Evolutionary conservation across 2,329 filamentous ascomycete species (phyloP).

Genomic region (Penicillium sp.): DNA sequence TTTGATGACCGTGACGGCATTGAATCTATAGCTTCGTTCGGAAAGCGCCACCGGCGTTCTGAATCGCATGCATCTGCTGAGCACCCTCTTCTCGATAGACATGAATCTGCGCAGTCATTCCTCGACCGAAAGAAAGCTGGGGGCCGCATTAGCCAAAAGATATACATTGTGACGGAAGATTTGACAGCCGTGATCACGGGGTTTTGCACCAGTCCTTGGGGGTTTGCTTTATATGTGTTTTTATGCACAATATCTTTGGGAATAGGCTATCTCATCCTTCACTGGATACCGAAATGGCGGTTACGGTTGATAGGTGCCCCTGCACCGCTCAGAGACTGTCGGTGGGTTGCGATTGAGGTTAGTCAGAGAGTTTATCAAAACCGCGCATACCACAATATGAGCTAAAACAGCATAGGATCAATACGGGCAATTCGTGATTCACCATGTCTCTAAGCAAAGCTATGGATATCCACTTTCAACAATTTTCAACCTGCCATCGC

Average conservation of each 20-base stretch:
- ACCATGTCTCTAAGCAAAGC: conserved; percentile 58
- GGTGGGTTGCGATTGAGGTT: conserved; percentile 89
- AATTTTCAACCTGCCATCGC: conserved; percentile 50
- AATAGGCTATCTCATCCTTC: conserved; percentile 75
- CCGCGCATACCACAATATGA: neutral
- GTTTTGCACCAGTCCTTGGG: conserved; percentile 71
- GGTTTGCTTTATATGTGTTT: conserved; percentile 64
- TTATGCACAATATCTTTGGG: conserved; percentile 72
- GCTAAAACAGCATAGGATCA: conserved; percentile 61
- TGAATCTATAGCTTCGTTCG: conserved; percentile 21
- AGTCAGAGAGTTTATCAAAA: conserved; percentile 24
- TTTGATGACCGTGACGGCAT: conserved; percentile 37
- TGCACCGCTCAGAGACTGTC: conserved; percentile 66
- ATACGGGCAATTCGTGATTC: conserved; percentile 87
- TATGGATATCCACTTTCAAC: conserved; percentile 63
- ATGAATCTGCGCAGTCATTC: conserved; percentile 66
- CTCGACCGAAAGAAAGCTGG: conserved; percentile 58
- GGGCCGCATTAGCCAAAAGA: conserved; percentile 75
- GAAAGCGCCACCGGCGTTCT: conserved; percentile 26
- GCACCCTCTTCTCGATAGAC: conserved; percentile 64
- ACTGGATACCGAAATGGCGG: conserved; percentile 87
- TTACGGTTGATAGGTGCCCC: conserved; percentile 69
- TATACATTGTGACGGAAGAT: conserved; percentile 91
- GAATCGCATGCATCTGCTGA: conserved; percentile 45
- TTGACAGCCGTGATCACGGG: conserved; percentile 90